Evolutionary conservation across 2,329 filamentous ascomycete species (phyloP), one percentile per base, ranked within the genome.

Genomic region (Fusarium buharicum): DNA sequence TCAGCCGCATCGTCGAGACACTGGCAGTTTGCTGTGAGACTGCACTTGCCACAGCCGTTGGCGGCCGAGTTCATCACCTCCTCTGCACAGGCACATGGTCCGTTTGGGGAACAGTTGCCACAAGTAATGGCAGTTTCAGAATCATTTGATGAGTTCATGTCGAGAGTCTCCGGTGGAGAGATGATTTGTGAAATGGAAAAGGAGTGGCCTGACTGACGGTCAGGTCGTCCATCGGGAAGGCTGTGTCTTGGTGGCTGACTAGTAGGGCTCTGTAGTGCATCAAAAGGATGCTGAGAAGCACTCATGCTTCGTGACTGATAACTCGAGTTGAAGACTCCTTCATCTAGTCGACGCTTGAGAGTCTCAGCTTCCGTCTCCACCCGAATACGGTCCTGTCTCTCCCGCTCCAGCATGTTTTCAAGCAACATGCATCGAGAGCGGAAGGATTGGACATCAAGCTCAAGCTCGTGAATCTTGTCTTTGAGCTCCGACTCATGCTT

Each of bases 371-470:
- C 75, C 4, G 76, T 75, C 67, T 80, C 78, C 45, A 76, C 76
- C 40, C 75, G 76, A 51, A 79, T 74, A 16, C 81, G 78, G 40
- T 82, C 80, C 59, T 81, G 75, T 14, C 83, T 81, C 72, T 87
- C 85, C 55, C 82, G 81, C 54, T 86, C 84, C 9, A 91, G 79
- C 73, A 88, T 82, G 56, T 82, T 85, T 74, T 91, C 87, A 20
- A 91, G 76, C 22, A 83, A 78, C 66, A 85, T 78, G 73, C 87
- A 90, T 59, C 84, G 82, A 24, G 81, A 84, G 33, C 82, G 85
- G 65, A 89, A 87, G 16, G 86, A 85, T 69, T 90, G 86, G 4
- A 91, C 78, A 65, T 92, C 87, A 30, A 83, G 77, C 66, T 91
- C 88, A 4, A 93, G 80, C 41, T 78, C 77, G 38, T 78, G 78